Evolutionary conservation across 805 yeast genomes (phyloP), one percentile per base, ranked within the genome.

Genomic region (Zygoascus bituminiphila): DNA sequence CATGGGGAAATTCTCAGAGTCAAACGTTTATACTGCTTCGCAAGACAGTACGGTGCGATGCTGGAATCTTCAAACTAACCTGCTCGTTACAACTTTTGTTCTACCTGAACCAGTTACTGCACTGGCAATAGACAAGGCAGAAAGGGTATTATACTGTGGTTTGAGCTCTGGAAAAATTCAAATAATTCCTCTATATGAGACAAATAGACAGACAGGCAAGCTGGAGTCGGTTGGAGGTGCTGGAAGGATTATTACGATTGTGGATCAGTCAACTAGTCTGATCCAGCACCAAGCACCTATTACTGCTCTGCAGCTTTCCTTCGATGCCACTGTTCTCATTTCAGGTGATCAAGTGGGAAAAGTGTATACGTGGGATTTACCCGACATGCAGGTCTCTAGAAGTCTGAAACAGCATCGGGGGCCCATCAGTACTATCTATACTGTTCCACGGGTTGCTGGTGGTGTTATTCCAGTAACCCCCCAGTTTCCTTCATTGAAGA

Each of bases 301-400:
- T 2, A 76, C 86, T 0, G 67, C 76, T 36, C 54, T 88, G 45
- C 70, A 68, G 1, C 64, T 85, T 2, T 79, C 88, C 5, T 67
- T 84, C 59, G 97, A 89, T 61, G 95, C 91, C 4, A 78, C 89
- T 15, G 63, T 69, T 33, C 58, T 89, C 5, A 68, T 84, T 2
- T 77, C 88, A 5, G 97, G 96, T 31, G 94, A 86, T 60, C 63
- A 73, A 0, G 59, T 56, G n/a, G 97, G 97, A 1, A 71, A 76
- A 24, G 77, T 86, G 1, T 75, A 76, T 37, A 72, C 81, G 0
- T 75, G 82, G 56, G 97, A 91, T 63, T 70, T 62, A n/a, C 62
- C 67, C 2, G 59, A 68, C 2, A 50, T 53, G 29, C 73, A 69
- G 53, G 58, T 66, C 15, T 49, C 59, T 17, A 52, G 60, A 15